Evolutionary conservation across 2,329 filamentous ascomycete species (phyloP).

Genomic region (Aspergillus puulaauensis): DNA sequence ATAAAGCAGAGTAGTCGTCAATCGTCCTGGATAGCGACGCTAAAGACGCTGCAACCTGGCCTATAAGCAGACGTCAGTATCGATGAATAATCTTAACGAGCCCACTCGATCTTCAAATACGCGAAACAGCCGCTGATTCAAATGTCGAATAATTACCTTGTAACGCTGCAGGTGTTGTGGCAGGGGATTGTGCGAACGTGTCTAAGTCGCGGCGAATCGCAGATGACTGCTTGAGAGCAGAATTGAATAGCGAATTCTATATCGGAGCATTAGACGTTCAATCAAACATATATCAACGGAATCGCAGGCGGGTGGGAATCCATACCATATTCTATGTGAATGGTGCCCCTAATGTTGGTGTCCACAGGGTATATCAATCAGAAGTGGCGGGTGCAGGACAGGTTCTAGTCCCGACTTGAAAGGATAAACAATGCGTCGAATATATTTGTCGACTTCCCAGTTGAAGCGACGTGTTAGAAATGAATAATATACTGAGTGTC

Average conservation of each 20-base stretch:
- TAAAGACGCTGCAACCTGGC: slow-evolving; percentile 75
- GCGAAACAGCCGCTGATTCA: neutral
- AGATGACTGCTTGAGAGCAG: slow-evolving; percentile 79
- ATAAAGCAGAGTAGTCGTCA: slow-evolving; percentile 84
- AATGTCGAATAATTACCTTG: slow-evolving; percentile 46
- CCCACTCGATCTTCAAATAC: neutral
- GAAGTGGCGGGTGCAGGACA: neutral
- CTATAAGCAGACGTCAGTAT: slow-evolving; percentile 45
- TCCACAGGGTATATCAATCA: neutral
- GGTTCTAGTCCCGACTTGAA: neutral
- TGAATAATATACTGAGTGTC: neutral
- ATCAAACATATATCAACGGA: neutral
- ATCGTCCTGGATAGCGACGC: slow-evolving; percentile 84
- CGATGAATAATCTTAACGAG: neutral
- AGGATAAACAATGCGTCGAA: neutral
- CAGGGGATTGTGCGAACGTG: slow-evolving; percentile 61
- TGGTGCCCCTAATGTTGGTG: neutral
- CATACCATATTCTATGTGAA: slow-evolving; percentile 18
- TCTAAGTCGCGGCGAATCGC: slow-evolving; percentile 75
- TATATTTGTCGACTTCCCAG: neutral
- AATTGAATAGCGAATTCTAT: slow-evolving; percentile 82
- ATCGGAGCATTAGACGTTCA: neutral
- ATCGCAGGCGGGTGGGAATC: neutral
- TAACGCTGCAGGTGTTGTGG: slow-evolving; percentile 60
- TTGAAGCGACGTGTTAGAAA: slow-evolving; percentile 13